Base-by-base conservation (phyloP, 2,329 filamentous ascomycete species). In the Fusarium zealandicum region DNA sequence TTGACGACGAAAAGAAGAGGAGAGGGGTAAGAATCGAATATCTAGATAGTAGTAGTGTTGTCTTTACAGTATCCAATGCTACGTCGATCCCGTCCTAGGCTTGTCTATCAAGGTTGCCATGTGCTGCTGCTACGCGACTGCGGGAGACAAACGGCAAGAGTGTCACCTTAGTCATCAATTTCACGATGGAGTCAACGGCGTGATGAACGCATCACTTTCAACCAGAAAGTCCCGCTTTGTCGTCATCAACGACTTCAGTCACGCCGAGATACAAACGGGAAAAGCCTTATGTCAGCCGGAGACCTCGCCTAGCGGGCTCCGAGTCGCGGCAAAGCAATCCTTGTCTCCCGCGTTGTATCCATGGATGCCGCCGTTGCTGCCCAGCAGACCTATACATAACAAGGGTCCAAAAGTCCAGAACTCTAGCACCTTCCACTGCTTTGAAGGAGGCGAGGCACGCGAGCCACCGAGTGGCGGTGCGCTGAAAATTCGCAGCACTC, bases 41-140 rank as follows among this genome's bases (percentile, higher is more conserved):
- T 41, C 27, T 38, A n/a, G n/a, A n/a, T n/a, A n/a, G n/a, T n/a
- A n/a, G n/a, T n/a, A 54, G 50, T 28, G 18, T 33, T 12, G 44
- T 17, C 8, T 27, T 46, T 25, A 25, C 4, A 8, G 8, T 28
- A 43, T 14, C 27, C 32, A 39, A 40, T 44, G 27, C 37, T 35
- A 53, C 50, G 37, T 47, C 30, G 20, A 41, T 38, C 27, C 30
- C 31, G 14, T 20, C 18, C 33, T 51, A 40, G 35, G 33, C 3
- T 41, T 67, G 58, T 58, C 70, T 65, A 72, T 72, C 70, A 72
- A 70, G 70, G 69, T 71, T 54, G 54, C 39, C 51, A 28, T 30
- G 6, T 16, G 8, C n/a, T 11, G 27, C 30, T 31, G 47, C 39
- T 25, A 40, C 28, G 38, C 18, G 12, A 31, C 27, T 16, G 28